A percentile compares a stretch with the other conserved stretches of the same genome.
Conservation (phyloP, 2,329 filamentous ascomycete species). For the Rutstroemia sp. region DNA sequence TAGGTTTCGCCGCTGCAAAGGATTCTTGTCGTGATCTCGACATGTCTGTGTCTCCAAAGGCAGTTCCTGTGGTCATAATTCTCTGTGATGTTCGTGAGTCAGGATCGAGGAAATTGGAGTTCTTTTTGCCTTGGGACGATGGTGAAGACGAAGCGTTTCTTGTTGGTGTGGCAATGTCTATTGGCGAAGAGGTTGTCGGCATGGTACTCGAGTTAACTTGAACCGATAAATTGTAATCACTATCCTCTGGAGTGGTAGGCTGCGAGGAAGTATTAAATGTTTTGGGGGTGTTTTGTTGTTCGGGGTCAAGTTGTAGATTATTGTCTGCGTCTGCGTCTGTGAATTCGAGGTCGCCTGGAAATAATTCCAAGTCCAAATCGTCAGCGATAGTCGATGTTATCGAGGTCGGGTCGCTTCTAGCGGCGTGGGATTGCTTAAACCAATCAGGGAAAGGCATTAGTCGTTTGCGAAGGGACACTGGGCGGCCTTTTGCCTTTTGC, state of each 20-base stretch:
- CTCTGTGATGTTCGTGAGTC: slow-evolving; percentile 37
- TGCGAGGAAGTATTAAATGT: slow-evolving; percentile 2
- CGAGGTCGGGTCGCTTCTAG: slow-evolving; percentile 1
- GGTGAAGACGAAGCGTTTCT: slow-evolving; percentile 30
- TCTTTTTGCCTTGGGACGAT: slow-evolving; percentile 31
- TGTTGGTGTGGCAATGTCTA: slow-evolving; percentile 29
- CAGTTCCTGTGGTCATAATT: slow-evolving; percentile 44
- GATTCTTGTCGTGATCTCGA: slow-evolving; percentile 51
- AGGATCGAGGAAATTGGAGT: slow-evolving; percentile 21
- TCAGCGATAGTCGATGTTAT: slow-evolving; percentile 1
- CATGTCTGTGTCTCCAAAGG: slow-evolving; percentile 46
- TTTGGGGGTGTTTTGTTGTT: slow-evolving; percentile 1
- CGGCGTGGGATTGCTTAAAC: slow-evolving; percentile 6
- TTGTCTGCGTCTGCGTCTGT: neutral
- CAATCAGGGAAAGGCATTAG: slow-evolving; percentile 4
- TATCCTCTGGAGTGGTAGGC: slow-evolving; percentile 10
- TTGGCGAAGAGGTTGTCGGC: slow-evolving; percentile 28
- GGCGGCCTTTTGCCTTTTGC: neutral
- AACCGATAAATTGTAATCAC: neutral
- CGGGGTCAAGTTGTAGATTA: neutral
- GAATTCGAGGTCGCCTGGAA: neutral
- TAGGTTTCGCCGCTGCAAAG: slow-evolving; percentile 58
- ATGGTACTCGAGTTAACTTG: slow-evolving; percentile 16
- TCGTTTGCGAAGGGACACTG: neutral
- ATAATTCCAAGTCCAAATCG: neutral